A percentile compares a stretch with the other conserved stretches of the same genome.
Evolutionary conservation across 106 monocot species (phyloP).

Genomic region (Acorus gramineus): DNA sequence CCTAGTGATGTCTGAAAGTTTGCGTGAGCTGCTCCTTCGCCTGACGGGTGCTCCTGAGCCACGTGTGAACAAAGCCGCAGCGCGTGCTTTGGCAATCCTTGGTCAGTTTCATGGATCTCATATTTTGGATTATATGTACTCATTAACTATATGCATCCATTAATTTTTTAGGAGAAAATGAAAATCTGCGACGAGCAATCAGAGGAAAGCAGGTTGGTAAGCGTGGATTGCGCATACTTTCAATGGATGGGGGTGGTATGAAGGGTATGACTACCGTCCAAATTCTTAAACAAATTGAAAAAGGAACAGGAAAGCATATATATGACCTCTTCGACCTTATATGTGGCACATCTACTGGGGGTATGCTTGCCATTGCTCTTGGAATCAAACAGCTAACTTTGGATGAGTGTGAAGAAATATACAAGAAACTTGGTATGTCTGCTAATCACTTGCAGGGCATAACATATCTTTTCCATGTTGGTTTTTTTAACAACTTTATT

Average conservation of each 20-base stretch:
- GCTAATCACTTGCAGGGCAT: background rate
- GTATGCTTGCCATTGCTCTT: conserved; percentile 98
- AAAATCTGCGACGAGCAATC: conserved; percentile 73
- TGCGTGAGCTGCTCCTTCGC: conserved; percentile 76
- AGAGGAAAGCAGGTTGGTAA: conserved; percentile 65
- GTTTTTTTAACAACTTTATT: conserved; percentile 6
- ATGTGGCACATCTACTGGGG: conserved; percentile 97
- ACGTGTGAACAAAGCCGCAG: conserved; percentile 76
- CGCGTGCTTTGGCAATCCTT: conserved; percentile 97
- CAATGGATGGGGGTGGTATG: conserved; percentile 99
- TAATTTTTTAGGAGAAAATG: conserved; percentile 72
- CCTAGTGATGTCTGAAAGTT: conserved; percentile 70
- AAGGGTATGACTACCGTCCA: conserved; percentile 93
- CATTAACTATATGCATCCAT: background rate
- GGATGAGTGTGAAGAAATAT: conserved; percentile 96
- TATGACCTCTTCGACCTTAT: conserved; percentile 98
- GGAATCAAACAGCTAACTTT: conserved; percentile 85
- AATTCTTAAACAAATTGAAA: conserved; percentile 91
- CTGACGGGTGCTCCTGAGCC: conserved; percentile 42
- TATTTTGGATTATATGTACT: background rate
- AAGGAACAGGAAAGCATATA: conserved; percentile 86
- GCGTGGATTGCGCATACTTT: conserved; percentile 75
- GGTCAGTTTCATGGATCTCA: conserved; percentile 30
- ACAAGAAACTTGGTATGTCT: conserved; percentile 73
- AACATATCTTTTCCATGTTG: background rate